Conservation (phyloP, 2,329 filamentous ascomycete species). For the Colletotrichum magnum region DNA sequence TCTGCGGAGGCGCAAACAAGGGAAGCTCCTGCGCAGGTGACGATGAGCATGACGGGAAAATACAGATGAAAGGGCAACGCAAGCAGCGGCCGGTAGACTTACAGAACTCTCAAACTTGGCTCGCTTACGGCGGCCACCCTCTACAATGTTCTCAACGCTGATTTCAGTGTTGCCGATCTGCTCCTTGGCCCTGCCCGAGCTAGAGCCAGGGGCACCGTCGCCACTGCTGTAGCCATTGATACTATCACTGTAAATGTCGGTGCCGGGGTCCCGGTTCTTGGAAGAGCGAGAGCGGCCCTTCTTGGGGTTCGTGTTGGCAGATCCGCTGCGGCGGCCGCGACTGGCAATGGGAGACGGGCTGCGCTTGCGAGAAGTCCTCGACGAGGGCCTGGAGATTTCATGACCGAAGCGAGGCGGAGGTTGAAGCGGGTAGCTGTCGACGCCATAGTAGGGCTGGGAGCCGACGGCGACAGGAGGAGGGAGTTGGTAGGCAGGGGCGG, state of each 20-base stretch:
- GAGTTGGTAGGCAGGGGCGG: conserved; percentile 67
- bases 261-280: conserved; percentile 73
- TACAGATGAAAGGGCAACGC: conserved; percentile 3
- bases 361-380: conserved; percentile 79
- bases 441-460: conserved; percentile 69
- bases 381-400: conserved; percentile 76
- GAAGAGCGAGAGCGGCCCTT: conserved; percentile 78
- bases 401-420: conserved; percentile 67
- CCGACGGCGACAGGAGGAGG: conserved; percentile 58
- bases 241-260: conserved; percentile 76
- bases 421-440: conserved; percentile 64
- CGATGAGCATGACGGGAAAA: conserved; percentile 47
- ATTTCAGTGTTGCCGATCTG: conserved; percentile 96
- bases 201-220: conserved; percentile 83
- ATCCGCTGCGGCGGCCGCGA: conserved; percentile 82
- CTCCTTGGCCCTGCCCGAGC: conserved; percentile 84
- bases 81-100: conserved; percentile 61
- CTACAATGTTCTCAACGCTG: conserved; percentile 97
- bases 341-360: conserved; percentile 81
- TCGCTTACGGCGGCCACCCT: conserved; percentile 94
- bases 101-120: conserved; percentile 98
- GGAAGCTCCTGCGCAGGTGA: conserved; percentile 83
- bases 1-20: conserved; percentile 93
- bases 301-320: conserved; percentile 74
- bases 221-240: conserved; percentile 87